Base-by-base conservation (phyloP, 163 green algal genomes). In the Picocystis sp. region DNA sequence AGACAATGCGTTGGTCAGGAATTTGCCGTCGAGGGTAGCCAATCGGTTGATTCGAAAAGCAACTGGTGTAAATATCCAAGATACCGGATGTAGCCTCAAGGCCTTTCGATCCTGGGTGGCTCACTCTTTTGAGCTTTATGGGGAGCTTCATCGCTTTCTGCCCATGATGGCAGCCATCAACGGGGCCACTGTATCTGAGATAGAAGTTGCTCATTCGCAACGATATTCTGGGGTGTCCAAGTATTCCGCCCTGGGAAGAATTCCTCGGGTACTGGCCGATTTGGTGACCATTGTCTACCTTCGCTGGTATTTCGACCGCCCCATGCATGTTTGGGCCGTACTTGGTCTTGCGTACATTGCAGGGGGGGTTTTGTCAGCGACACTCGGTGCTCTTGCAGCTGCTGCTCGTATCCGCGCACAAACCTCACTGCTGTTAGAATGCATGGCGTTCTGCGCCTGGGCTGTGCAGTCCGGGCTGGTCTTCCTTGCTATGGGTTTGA, bases 71-170 rank as follows among this genome's bases (percentile, higher is more conserved):
- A 17, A 48, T 22, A 52, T 70, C 22, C 62, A 73, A 45, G 62
- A 70, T 55, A 71, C 64, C 3, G 62, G 62, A 24, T 70, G 62
- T 47, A 71, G 60, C 24, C 50, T 70, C 14, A 70, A 70, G 62
- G 62, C 62, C 10, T 70, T 57, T 29, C 44, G 62, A 21, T 22
- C 22, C 9, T 29, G 22, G 22, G 21, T 70, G 12, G 49, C 59
- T 15, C 8, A 22, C 41, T 45, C 24, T 45, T 43, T 70, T 15
- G 51, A 53, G 14, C 24, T 70, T 11, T 72, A 72, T 42, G 62
- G 62, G 33, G 62, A 70, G 34, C 29, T 72, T 45, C 62, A 70
- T 42, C 62, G 62, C 23, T 72, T 72, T 22, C 41, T 70, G 13
- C 62, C 62, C 14, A 61, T 61, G n/a, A 45, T 70, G 34, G 62